A percentile compares a stretch with the other conserved stretches of the same genome.
Evolutionary conservation across 768 basidiomycete genomes (phyloP).

Genomic region (Pleurotus tuber-regium): DNA sequence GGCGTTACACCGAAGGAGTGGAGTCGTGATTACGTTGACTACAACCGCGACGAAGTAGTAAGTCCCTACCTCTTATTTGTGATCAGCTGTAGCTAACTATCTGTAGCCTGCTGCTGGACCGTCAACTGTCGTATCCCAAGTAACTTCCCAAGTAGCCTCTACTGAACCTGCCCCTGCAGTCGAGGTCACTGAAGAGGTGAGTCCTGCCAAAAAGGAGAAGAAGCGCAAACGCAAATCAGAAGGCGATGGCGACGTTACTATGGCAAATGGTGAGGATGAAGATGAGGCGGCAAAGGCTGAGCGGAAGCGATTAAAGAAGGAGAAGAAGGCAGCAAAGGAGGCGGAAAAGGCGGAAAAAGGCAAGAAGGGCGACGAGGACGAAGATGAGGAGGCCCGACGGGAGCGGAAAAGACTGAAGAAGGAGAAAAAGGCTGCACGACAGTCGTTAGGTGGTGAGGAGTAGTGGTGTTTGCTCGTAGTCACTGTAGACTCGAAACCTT

Average conservation of each 20-base stretch:
- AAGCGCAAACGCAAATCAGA: slow-evolving; percentile 85
- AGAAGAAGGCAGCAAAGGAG: slow-evolving; percentile 54
- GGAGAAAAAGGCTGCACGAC: slow-evolving; percentile 56
- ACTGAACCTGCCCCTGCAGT: slow-evolving; percentile 19
- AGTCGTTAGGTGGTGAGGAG: slow-evolving; percentile 35
- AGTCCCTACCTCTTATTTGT: slow-evolving; percentile 11
- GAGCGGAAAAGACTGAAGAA: slow-evolving; percentile 68
- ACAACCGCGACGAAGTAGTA: slow-evolving; percentile 60
- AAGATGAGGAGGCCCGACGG: slow-evolving; percentile 58
- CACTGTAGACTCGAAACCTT: no score
- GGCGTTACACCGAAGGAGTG: slow-evolving; percentile 88
- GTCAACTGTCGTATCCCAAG: slow-evolving; percentile 23
- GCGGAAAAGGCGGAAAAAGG: slow-evolving; percentile 40
- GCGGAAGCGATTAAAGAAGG: slow-evolving; percentile 60
- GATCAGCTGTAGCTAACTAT: not conserved
- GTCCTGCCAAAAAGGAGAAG: slow-evolving; percentile 61
- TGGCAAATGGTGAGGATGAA: slow-evolving; percentile 28
- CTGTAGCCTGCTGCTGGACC: slow-evolving; percentile 40
- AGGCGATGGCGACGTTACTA: slow-evolving; percentile 42
- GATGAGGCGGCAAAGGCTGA: slow-evolving; percentile 53
- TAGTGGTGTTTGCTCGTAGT: not conserved
- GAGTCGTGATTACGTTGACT: slow-evolving; percentile 93
- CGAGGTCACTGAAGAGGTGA: slow-evolving; percentile 22
- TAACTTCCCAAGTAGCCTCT: slow-evolving; percentile 20
- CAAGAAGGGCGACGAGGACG: slow-evolving; percentile 40